Evolutionary conservation across 495 filamentous ascomycete species (phyloP).

Genomic region (Penicillium cosmopolitanum): DNA sequence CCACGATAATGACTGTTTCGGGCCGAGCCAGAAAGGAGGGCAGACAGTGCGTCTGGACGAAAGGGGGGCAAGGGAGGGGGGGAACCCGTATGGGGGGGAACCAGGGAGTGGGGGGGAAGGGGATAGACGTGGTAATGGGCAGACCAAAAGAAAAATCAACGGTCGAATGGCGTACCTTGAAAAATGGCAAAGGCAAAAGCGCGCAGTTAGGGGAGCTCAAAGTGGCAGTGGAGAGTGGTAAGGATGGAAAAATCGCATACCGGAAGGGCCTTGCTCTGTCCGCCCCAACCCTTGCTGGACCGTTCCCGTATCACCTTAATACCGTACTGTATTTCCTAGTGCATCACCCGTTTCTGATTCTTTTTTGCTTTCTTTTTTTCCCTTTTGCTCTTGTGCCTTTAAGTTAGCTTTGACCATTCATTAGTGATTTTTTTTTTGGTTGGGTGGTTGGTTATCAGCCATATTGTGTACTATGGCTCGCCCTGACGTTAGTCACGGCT

Average conservation of each 20-base stretch:
- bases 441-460: no score
- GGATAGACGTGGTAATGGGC: background rate
- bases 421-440: constrained; percentile 6
- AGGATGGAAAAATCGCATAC: constrained; percentile 18
- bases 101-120: constrained; percentile 12
- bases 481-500: constrained; percentile 4
- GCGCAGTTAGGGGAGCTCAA: constrained; percentile 25
- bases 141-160: no score
- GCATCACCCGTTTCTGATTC: constrained; percentile 5
- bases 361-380: background rate
- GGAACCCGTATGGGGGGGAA: background rate
- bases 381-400: background rate
- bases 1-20: constrained; percentile 25
- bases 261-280: constrained; percentile 2
- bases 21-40: constrained; percentile 27
- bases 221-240: constrained; percentile 22
- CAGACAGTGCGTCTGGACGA: constrained; percentile 18
- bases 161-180: constrained; percentile 23
- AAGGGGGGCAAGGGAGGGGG: constrained; percentile 19
- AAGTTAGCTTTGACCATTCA: constrained; percentile 4
- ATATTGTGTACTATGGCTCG: background rate
- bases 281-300: background rate
- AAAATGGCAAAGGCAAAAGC: constrained; percentile 21
- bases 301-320: background rate
- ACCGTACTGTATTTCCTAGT: constrained; percentile 9